phyloP scores from a whole-genome alignment of 108 stramenopile species.

The Epipyxis sp. region DNA sequence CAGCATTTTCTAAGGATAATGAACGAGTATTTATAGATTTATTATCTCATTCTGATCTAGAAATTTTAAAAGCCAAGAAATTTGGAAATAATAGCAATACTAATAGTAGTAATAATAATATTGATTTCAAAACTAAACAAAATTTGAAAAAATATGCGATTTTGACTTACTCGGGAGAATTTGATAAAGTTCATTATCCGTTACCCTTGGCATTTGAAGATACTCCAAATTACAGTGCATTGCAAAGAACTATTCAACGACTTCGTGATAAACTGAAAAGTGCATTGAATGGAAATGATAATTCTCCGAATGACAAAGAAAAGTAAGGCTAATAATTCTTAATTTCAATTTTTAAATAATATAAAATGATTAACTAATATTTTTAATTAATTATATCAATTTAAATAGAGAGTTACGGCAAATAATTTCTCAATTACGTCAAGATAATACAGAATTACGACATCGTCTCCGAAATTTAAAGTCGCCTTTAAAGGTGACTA shows the following conservation, averaged over 20 bases:
- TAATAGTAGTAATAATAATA: too few relatives aligned
- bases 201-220: constrained; percentile 53
- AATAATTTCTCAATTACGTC: not conserved
- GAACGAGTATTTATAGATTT: constrained; percentile 53
- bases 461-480: constrained; percentile 2
- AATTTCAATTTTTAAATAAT: too few relatives aligned
- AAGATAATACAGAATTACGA: constrained; percentile 28
- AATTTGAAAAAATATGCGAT: constrained; percentile 48
- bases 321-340: too few relatives aligned
- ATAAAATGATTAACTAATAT: too few relatives aligned
- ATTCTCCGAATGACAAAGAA: not conserved
- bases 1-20: constrained; percentile 37
- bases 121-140: not conserved
- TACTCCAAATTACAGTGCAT: constrained; percentile 12
- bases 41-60: constrained; percentile 53
- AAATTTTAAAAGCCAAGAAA: constrained; percentile 6
- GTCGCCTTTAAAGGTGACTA: too few relatives aligned
- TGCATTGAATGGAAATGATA: not conserved
- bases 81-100: not conserved
- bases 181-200: constrained; percentile 63
- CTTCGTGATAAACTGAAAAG: constrained; percentile 32
- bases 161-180: constrained; percentile 58
- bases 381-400: not conserved
- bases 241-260: constrained; percentile 35
- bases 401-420: constrained; percentile 23